These are phyloP conservation scores for Salix exigua DNA, from an alignment of 345 rosid genomes.

Conservation along the genomic window DNA sequence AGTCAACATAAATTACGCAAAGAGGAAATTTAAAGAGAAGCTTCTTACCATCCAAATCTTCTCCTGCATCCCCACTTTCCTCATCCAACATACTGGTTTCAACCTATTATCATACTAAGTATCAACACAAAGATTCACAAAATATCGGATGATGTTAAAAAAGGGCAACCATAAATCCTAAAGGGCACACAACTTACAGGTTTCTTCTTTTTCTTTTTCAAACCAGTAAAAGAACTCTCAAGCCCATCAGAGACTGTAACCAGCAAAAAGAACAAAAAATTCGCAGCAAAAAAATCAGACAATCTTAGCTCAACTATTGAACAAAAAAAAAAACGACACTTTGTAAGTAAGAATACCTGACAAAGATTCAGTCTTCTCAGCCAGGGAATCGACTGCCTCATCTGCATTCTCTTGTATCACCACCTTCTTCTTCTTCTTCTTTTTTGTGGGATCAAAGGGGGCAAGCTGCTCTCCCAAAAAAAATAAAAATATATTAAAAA, in stretches of 20 bases:
- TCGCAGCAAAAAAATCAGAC: not conserved
- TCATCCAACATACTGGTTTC: slow-evolving; percentile 63
- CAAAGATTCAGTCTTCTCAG: slow-evolving; percentile 68
- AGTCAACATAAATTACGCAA: not conserved
- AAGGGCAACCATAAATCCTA: not conserved
- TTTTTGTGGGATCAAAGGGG: slow-evolving; percentile 87
- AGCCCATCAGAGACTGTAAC: slow-evolving; percentile 71
- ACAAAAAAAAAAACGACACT: not conserved
- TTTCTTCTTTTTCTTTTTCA: slow-evolving; percentile 97
- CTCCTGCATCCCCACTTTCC: slow-evolving; percentile 56
- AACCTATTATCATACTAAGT: slow-evolving; percentile 41
- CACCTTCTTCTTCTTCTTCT: slow-evolving; percentile 94
- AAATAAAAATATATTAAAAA: too few relatives aligned
- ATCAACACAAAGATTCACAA: not conserved
- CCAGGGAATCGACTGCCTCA: slow-evolving; percentile 56
- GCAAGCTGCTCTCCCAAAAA: slow-evolving; percentile 42
- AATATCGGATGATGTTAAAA: not conserved
- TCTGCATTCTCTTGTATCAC: slow-evolving; percentile 56
- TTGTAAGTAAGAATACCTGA: slow-evolving; percentile 38
- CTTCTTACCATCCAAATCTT: slow-evolving; percentile 60
- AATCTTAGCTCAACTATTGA: not conserved
- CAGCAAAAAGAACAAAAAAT: not conserved
- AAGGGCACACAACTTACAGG: slow-evolving; percentile 48
- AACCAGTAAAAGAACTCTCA: slow-evolving; percentile 67
- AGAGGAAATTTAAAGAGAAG: not conserved